These are phyloP conservation scores for Porcisia hertigi DNA, from an alignment of 208 protist species.

Conservation along the genomic window DNA sequence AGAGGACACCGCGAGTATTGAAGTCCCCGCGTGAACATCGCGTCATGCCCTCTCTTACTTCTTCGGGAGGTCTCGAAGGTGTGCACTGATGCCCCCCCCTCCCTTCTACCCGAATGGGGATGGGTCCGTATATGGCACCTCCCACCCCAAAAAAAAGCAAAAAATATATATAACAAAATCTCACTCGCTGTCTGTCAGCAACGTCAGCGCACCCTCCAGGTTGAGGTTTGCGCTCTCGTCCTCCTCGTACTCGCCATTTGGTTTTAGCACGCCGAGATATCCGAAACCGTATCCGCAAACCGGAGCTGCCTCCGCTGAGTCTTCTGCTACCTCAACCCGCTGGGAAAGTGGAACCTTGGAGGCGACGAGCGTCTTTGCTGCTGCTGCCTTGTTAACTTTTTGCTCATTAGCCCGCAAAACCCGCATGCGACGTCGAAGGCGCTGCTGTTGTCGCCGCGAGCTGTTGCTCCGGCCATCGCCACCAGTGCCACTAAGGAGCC, in stretches of 20 bases:
- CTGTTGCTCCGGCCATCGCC: conserved; percentile 21
- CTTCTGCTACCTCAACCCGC: conserved; percentile 25
- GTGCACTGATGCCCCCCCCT: background rate
- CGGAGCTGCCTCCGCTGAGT: conserved; percentile 31
- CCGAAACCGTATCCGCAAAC: conserved; percentile 82
- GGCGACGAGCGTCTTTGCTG: conserved; percentile 42
- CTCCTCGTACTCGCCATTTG: conserved; percentile 74
- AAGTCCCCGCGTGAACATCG: background rate
- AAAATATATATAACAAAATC: background rate
- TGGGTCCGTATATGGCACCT: background rate
- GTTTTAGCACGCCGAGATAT: conserved; percentile 74
- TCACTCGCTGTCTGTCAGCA: conserved; percentile 47
- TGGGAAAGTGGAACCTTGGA: conserved; percentile 59
- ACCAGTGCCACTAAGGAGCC: background rate
- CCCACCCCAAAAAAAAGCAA: background rate
- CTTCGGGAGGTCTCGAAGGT: background rate
- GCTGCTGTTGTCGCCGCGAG: conserved; percentile 15
- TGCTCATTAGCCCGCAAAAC: conserved; percentile 51
- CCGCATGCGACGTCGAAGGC: conserved; percentile 35
- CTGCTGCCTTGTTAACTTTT: conserved; percentile 40
- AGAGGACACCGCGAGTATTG: background rate
- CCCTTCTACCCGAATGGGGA: background rate
- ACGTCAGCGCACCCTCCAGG: conserved; percentile 55
- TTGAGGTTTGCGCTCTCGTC: conserved; percentile 63
- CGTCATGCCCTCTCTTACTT: background rate